A percentile compares a stretch with the other conserved stretches of the same genome.
These are phyloP conservation scores for Coemansia sp. DNA, from an alignment of 192 early-diverging fungal genomes.

Conservation along the genomic window DNA sequence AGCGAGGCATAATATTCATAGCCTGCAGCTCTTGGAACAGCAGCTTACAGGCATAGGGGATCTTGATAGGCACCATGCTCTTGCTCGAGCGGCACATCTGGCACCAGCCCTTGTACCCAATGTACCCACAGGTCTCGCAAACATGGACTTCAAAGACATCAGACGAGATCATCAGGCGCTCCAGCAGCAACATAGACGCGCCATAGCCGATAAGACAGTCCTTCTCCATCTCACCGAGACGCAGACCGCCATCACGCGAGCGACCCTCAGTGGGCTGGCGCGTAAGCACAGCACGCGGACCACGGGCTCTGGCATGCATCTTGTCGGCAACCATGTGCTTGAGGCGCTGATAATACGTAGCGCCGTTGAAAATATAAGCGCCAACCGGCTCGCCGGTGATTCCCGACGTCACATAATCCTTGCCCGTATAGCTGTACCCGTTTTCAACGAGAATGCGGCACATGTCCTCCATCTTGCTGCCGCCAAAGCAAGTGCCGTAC, in stretches of 20 bases:
- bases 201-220: conserved; percentile 96
- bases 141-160: conserved; percentile 99
- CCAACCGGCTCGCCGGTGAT: conserved; percentile 98
- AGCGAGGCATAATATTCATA: conserved; percentile 97
- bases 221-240: conserved; percentile 99
- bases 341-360: conserved; percentile 98
- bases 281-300: conserved; percentile 95
- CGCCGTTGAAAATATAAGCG: conserved; percentile 93
- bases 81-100: conserved; percentile 87
- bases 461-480: conserved; percentile 94
- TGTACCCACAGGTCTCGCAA: conserved; percentile 97
- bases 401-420: conserved; percentile 93
- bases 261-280: conserved; percentile 98
- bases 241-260: conserved; percentile 95
- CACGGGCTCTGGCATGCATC: conserved; percentile 94
- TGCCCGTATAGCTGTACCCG: conserved; percentile 92
- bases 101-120: conserved; percentile 75
- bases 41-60: conserved; percentile 97
- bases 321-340: conserved; percentile 99
- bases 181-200: conserved; percentile 94
- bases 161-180: conserved; percentile 95
- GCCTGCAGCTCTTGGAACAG: conserved; percentile 99
- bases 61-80: conserved; percentile 95
- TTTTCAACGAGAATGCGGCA: conserved; percentile 68
- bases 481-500: conserved; percentile 97